Conservation (phyloP, 768 basidiomycete genomes). For the Hericium coralloides region DNA sequence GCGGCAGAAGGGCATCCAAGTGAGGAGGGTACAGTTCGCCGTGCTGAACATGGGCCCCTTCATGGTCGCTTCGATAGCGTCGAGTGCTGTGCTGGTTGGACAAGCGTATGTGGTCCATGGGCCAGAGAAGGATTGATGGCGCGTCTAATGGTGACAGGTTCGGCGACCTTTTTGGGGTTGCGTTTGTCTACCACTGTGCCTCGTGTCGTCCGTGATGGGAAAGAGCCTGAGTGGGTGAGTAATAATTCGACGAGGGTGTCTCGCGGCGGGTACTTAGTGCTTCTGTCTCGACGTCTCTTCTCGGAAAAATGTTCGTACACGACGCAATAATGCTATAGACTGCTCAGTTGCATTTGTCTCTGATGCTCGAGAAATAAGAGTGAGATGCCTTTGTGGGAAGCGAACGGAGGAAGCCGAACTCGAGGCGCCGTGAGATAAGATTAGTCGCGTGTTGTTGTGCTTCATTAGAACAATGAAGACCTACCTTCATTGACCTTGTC, state of each 20-base stretch:
- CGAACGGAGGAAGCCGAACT: background rate
- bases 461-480: constrained; percentile 1
- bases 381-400: no score
- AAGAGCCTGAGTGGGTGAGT: no score
- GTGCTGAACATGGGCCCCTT: constrained; percentile 66
- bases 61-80: constrained; percentile 55
- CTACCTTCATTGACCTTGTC: background rate
- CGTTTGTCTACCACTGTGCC: no score
- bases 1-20: constrained; percentile 55
- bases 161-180: background rate
- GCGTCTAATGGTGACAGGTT: background rate
- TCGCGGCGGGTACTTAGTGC: no score
- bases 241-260: no score
- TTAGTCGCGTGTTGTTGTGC: background rate
- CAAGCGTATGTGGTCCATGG: constrained; percentile 57
- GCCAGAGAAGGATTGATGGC: background rate
- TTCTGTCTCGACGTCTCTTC: no score
- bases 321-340: no score
- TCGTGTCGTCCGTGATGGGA: no score
- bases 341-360: no score
- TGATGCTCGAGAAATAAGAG: no score
- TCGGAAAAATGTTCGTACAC: no score
- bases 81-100: constrained; percentile 62
- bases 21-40: constrained; percentile 59
- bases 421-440: background rate